phyloP scores from a whole-genome alignment of 306 rosid genomes.

The Cicer pinnatifidum region DNA sequence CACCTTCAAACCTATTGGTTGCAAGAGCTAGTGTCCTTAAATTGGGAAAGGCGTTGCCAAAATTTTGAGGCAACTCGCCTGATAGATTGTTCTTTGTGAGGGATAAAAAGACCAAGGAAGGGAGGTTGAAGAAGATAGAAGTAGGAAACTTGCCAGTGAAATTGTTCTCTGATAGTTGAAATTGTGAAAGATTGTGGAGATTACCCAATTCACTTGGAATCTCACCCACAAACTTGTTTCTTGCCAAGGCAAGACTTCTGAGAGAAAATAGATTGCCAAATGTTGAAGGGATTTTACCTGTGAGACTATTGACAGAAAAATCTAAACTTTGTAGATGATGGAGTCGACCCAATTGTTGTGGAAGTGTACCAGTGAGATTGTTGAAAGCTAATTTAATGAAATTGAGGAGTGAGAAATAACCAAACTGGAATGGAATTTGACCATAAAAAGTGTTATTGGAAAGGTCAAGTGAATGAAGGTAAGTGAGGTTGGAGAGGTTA shows the following conservation, averaged over 20 bases:
- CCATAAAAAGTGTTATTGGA: conserved; percentile 44
- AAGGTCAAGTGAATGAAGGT: conserved; percentile 43
- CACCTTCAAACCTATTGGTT: conserved; percentile 44
- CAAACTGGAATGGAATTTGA: conserved; percentile 36
- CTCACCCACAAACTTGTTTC: conserved; percentile 40
- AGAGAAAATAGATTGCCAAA: conserved; percentile 48
- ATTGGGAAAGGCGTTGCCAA: conserved; percentile 41
- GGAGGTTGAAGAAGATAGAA: conserved; percentile 46
- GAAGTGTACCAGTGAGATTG: conserved; percentile 48
- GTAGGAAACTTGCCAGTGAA: conserved; percentile 49
- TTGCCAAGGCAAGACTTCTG: conserved; percentile 39
- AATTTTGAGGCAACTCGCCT: conserved; percentile 43
- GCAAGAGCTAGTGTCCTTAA: conserved; percentile 32
- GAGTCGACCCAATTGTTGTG: conserved; percentile 39
- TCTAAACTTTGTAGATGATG: conserved; percentile 40
- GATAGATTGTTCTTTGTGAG: conserved; percentile 39
- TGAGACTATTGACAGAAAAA: conserved; percentile 47
- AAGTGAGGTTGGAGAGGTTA: conserved; percentile 44
- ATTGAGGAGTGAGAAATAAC: conserved; percentile 38
- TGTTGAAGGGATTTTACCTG: conserved; percentile 48
- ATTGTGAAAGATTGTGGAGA: conserved; percentile 30
- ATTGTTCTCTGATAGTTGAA: conserved; percentile 47
- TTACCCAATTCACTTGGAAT: conserved; percentile 49
- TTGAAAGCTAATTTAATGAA: conserved; percentile 19
- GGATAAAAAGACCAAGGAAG: conserved; percentile 45